Base-by-base conservation (phyloP, 805 yeast species). In the Yamadazyma olivae region DNA sequence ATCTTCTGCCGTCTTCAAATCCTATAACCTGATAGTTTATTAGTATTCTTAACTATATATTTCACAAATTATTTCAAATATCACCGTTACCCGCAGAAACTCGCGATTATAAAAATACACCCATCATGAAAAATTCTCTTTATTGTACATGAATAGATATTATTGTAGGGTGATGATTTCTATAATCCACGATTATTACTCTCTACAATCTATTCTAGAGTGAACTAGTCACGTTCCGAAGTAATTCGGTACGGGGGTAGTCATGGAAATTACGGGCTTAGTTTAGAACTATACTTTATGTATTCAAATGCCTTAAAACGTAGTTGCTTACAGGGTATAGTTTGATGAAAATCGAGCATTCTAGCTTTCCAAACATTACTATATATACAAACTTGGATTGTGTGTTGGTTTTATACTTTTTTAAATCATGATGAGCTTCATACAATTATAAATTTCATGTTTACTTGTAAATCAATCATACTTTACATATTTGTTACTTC, bases 121-220 rank as follows among this genome's bases (percentile, higher is more conserved):
- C 32, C 27, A 18, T n/a, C 8, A n/a, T 7, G 33, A 14, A 16
- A 29, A 7, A 12, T 9, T 13, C 34, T 51, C 67, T 40, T 44
- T 59, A 64, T 66, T 66, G 70, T 67, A 65, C 70, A 43, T 49
- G 73, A 50, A 64, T 65, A 68, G 56, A 71, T 68, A 68, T 68
- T 68, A 68, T 68, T 68, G 74, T 68, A 67, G 74, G 68, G 74
- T 64, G 54, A 46, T 63, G 50, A 49, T 53, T 56, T 51, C 44
- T n/a, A n/a, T 46, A 41, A 35, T 49, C 62, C 53, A 67, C 64
- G 62, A 45, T 51, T 57, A 61, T 50, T 54, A 64, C 74, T 68
- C 74, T 67, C 74, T 68, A 68, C 74, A 68, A 68, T 71, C 54
- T 68, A 63, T 64, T 49, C 73, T 49, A 68, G 62, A 68, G 71